Base-by-base conservation (phyloP, 176 grass and related monocot species). In the Areca catechu region DNA sequence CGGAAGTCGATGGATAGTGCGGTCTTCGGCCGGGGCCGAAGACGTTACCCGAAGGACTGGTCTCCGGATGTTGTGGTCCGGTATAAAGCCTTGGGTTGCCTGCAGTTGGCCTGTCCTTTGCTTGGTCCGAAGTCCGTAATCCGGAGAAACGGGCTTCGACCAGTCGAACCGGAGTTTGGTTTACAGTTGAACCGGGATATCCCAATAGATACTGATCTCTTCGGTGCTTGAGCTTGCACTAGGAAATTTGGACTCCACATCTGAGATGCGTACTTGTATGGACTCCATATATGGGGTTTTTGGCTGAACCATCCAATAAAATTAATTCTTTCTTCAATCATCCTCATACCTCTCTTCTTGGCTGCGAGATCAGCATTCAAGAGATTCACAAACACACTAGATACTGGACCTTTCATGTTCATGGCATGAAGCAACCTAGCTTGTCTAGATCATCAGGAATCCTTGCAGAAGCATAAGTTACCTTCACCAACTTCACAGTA, bases 251-350 rank as follows among this genome's bases (percentile, higher is more conserved):
- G 58, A 60, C 7, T 20, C 58, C 17, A 60, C n/a, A 19, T 43
- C 43, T 5, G 58, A 5, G 18, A 43, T 43, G 3, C 19, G 27
- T 3, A 60, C 58, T 19, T 60, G 27, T 9, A 60, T 19, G 4
- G 16, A 60, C 24, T 60, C 58, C 24, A n/a, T n/a, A n/a, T 12
- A 60, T 7, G 12, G 16, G 58, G 27, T n/a, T 5, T n/a, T 29
- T 28, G 15, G 58, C 24, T 6, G 58, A 60, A 60, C 58, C 58
- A 43, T 60, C 58, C 27, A 60, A 60, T 15, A 60, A 27, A 27
- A 60, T 54, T 20, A 27, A 60, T 54, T 20, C 28, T 60, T 28
- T 60, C 27, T 20, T 60, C 58, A 4, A 25, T 37, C 6, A 60
- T 43, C 3, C 16, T 27, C 4, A 34, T 29, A 1, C 58, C 58